A percentile compares a stretch with the other conserved stretches of the same genome.
These are phyloP conservation scores for Rhynchosporium agropyri DNA, from an alignment of 2,329 filamentous ascomycete species.

Conservation along the genomic window DNA sequence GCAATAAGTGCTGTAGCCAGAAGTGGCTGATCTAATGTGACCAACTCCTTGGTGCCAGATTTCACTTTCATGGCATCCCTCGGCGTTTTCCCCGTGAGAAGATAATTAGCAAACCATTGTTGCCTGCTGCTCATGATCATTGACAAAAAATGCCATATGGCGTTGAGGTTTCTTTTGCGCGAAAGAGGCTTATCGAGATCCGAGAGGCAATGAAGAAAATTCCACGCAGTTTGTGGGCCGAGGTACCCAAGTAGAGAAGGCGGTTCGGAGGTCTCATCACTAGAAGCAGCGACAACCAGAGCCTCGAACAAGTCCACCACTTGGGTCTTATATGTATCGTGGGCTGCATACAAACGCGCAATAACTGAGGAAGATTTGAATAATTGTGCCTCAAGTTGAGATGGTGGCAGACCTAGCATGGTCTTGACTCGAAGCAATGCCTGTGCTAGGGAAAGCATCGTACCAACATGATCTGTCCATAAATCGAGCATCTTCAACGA, in stretches of 20 bases:
- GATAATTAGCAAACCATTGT: conserved; percentile 93
- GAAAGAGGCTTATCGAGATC: conserved; percentile 76
- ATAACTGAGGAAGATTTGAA: conserved; percentile 80
- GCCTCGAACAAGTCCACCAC: conserved; percentile 72
- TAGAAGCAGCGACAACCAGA: conserved; percentile 70
- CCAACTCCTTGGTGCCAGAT: conserved; percentile 49
- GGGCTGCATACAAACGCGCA: conserved; percentile 73
- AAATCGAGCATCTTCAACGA: conserved; percentile 58
- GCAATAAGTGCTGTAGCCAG: conserved; percentile 73
- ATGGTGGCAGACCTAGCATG: conserved; percentile 62
- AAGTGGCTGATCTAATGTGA: conserved; percentile 59
- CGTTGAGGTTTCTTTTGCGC: conserved; percentile 63
- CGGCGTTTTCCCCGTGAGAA: conserved; percentile 86
- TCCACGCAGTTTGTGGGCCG: conserved; percentile 78
- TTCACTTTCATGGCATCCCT: conserved; percentile 68
- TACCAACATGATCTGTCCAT: conserved; percentile 63
- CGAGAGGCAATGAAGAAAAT: conserved; percentile 78
- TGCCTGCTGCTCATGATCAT: conserved; percentile 86
- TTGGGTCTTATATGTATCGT: conserved; percentile 65
- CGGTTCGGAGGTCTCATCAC: conserved; percentile 66
- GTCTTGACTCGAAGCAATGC: conserved; percentile 72
- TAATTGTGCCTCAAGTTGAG: conserved; percentile 73
- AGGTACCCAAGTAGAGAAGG: conserved; percentile 93
- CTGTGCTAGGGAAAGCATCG: conserved; percentile 67
- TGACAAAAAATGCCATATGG: conserved; percentile 84